Conservation (phyloP, 495 filamentous ascomycete species). For the Parmelia sp. region DNA sequence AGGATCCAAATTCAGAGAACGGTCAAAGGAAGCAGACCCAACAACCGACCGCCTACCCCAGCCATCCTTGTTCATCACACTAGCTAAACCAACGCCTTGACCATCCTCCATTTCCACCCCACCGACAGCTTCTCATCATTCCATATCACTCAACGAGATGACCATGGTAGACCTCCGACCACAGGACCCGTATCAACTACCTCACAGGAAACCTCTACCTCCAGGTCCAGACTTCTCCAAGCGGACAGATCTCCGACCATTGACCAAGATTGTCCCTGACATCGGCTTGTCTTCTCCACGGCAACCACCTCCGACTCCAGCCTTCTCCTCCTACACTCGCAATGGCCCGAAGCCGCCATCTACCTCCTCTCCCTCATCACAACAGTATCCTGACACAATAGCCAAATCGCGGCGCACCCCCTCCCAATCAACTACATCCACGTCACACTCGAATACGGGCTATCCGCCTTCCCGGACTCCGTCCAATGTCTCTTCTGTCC, state of each 20-base stretch:
- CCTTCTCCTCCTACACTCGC: constrained; percentile 32
- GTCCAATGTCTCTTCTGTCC: constrained; percentile 48
- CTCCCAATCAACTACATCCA: constrained; percentile 71
- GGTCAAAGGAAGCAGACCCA: constrained; percentile 1
- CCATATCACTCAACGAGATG: constrained; percentile 13
- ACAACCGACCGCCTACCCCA: constrained; percentile 1
- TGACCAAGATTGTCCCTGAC: constrained; percentile 25
- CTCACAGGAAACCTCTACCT: constrained; percentile 27
- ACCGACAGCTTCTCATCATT: constrained; percentile 3
- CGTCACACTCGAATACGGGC: constrained; percentile 47
- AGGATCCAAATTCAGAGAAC: too few relatives aligned
- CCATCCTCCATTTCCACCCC: background rate
- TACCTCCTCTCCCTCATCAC: constrained; percentile 31
- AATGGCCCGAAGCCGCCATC: constrained; percentile 30
- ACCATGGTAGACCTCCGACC: constrained; percentile 26
- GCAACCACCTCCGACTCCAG: constrained; percentile 18
- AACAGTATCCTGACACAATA: constrained; percentile 32
- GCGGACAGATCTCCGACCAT: constrained; percentile 22
- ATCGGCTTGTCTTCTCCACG: constrained; percentile 10
- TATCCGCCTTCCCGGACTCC: constrained; percentile 42
- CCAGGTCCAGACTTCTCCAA: constrained; percentile 19
- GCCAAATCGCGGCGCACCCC: constrained; percentile 55
- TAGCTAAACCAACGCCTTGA: constrained; percentile 1
- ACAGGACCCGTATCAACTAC: constrained; percentile 22
- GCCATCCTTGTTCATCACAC: constrained; percentile 1